Evolutionary conservation across 1,284 basidiomycete species (phyloP).

Genomic region (Heterobasidion annosum): DNA sequence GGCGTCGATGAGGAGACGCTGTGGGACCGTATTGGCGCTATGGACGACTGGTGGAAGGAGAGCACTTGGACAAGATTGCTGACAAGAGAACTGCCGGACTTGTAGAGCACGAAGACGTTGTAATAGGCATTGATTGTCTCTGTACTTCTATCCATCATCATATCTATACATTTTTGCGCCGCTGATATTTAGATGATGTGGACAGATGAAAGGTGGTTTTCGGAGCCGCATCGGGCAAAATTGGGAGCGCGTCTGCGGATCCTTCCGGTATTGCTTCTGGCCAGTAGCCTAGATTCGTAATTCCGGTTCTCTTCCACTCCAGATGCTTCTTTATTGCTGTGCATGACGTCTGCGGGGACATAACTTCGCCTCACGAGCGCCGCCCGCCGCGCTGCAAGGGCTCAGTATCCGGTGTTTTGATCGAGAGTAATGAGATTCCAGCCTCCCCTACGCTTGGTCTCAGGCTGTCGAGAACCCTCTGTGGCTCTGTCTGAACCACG

Average conservation of each 20-base stretch:
- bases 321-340: no score
- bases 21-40: conserved; percentile 68
- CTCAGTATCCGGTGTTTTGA: no score
- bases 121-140: background rate
- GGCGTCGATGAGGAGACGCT: conserved; percentile 77
- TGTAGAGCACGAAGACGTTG: conserved; percentile 26
- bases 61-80: conserved; percentile 82
- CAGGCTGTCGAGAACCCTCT: background rate
- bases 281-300: no score
- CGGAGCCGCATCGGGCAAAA: no score
- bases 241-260: no score
- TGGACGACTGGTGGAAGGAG: conserved; percentile 93
- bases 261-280: no score
- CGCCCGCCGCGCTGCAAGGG: no score
- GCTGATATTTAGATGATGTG: no score
- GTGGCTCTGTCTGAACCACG: background rate
- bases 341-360: background rate
- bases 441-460: background rate
- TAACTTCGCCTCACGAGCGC: background rate
- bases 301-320: no score
- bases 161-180: background rate
- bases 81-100: conserved; percentile 80
- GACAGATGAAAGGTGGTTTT: no score
- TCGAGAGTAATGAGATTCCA: background rate
- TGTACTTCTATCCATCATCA: background rate